Evolutionary conservation across 1,284 basidiomycete species (phyloP), one percentile per base, ranked within the genome.

Genomic region (Ceratobasidium sp.): DNA sequence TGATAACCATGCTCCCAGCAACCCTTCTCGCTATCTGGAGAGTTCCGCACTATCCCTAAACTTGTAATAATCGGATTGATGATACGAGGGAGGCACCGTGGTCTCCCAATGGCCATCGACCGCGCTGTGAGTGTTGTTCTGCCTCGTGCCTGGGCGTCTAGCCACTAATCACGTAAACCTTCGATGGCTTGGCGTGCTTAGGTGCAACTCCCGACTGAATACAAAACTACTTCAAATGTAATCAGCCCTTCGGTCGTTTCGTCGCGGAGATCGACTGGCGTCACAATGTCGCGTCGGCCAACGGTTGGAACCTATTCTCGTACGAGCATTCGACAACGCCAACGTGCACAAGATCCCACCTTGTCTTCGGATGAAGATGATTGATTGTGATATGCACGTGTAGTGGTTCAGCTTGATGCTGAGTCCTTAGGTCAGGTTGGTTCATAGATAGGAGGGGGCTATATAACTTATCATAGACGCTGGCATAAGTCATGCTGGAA

Each of bases 81-180:
- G 95, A 87, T 99, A 75, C 92, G 97, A 80, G 97, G 97, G 9
- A 89, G 96, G 13, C 97, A 99, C 85, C 91, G 97, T 65, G 96
- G 96, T 42, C 81, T 87, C 15, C 86, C 86, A 0, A 83, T 84
- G 46, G 82, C 74, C 1, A 77, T 77, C 17, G 74, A 77, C 57
- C 64, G 74, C 33, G 74, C 74, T 33, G 74, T 75, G 38, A 75
- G 73, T 28, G 20, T 40, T 42, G 46, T 15, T 50, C 20, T 59
- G 23, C 28, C 33, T 65, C 23, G 20, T 48, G 26, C 57, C 28
- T 38, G 26, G 61, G 4, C 12, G n/a, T 40, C 40, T 64, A 20
- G 40, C 40, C 7, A 4, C 1, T 6, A 20, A 42, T n/a, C 1
- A 7, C 17, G 40, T 2, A 64, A 44, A 38, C 44, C 2, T n/a